Percentiles rank a stretch among this genome's conserved stretches.
Evolutionary conservation across 805 yeast species (phyloP).

Genomic region (Wickerhamiella siamensis): DNA sequence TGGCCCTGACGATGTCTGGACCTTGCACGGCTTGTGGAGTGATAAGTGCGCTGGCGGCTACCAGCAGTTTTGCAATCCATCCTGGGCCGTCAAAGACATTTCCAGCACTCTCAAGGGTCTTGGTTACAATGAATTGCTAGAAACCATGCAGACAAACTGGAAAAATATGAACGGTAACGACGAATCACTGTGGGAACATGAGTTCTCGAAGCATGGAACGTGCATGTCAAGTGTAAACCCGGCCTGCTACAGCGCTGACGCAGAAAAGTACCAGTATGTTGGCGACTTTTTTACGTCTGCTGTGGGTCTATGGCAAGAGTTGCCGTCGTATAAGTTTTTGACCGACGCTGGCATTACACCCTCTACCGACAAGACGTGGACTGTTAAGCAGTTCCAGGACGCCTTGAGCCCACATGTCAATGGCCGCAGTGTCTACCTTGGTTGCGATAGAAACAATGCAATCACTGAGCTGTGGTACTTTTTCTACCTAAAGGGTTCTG

Average conservation of each 20-base stretch:
- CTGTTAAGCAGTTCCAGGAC: slow-evolving; percentile 29
- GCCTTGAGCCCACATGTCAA: slow-evolving; percentile 28
- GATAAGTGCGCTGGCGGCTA: slow-evolving; percentile 75
- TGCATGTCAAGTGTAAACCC: slow-evolving; percentile 74
- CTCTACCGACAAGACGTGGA: slow-evolving; percentile 38
- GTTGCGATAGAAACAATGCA: slow-evolving; percentile 39
- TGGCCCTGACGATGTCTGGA: slow-evolving; percentile 59
- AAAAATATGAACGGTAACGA: slow-evolving; percentile 57
- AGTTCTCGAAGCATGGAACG: slow-evolving; percentile 87
- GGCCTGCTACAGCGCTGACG: slow-evolving; percentile 38
- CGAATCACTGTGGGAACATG: slow-evolving; percentile 71
- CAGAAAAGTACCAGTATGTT: slow-evolving; percentile 30
- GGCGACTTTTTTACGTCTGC: slow-evolving; percentile 56
- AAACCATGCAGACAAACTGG: slow-evolving; percentile 52
- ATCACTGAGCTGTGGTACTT: slow-evolving; percentile 68
- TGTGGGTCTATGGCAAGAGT: slow-evolving; percentile 38
- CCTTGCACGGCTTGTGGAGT: slow-evolving; percentile 82
- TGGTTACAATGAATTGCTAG: slow-evolving; percentile 36
- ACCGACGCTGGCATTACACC: slow-evolving; percentile 61
- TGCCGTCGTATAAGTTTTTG: slow-evolving; percentile 59
- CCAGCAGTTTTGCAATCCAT: slow-evolving; percentile 60
- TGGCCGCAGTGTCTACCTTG: slow-evolving; percentile 41
- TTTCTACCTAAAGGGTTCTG: slow-evolving; percentile 59
- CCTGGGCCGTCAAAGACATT: slow-evolving; percentile 40
- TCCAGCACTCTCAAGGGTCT: slow-evolving; percentile 30